Conservation (phyloP, 352 stramenopile species). For the Globisporangium viniferum region DNA sequence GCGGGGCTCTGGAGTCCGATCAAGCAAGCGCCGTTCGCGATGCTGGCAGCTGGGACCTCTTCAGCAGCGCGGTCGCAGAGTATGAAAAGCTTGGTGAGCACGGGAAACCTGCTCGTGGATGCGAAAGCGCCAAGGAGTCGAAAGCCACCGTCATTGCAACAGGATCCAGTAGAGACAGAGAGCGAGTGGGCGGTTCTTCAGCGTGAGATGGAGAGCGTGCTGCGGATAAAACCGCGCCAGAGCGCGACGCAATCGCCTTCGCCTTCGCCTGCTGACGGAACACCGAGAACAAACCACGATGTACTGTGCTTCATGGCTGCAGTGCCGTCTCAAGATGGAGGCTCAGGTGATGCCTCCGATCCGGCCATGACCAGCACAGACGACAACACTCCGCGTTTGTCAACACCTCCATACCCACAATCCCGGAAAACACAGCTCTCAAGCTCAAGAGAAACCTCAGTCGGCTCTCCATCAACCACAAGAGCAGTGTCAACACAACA, state of each 20-base stretch:
- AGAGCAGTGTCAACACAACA: background rate
- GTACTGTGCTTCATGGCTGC: conserved; percentile 28
- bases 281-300: conserved; percentile 1
- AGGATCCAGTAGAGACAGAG: background rate
- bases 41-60: conserved; percentile 8
- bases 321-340: background rate
- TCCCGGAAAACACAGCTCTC: background rate
- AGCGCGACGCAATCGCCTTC: background rate
- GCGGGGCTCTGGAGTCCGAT: conserved; percentile 46
- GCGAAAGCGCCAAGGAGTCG: background rate
- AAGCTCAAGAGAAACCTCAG: background rate
- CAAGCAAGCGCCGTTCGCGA: conserved; percentile 24
- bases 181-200: conserved; percentile 12
- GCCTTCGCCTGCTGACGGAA: background rate
- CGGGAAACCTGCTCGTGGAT: background rate
- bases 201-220: conserved; percentile 15
- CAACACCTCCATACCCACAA: background rate
- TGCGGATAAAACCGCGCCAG: conserved; percentile 11
- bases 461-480: background rate
- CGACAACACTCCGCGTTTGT: background rate
- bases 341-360: background rate
- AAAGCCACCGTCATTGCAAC: background rate
- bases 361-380: background rate
- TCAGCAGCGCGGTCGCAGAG: background rate
- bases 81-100: background rate